phyloP scores from a whole-genome alignment of 2,329 filamentous ascomycete species.

The Colletotrichum chrysophilum region DNA sequence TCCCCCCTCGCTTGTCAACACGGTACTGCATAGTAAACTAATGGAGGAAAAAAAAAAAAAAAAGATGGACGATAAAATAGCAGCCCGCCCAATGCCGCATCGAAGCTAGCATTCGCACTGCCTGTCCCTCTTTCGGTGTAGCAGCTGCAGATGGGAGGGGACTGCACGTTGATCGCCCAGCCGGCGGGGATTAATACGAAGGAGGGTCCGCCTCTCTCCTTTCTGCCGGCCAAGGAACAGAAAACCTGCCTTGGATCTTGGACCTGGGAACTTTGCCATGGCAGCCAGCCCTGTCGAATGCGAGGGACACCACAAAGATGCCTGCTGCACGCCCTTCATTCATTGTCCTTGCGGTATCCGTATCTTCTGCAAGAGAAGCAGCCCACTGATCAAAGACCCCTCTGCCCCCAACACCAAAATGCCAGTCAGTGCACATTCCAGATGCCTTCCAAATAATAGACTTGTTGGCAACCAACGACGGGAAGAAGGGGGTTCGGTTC shows the following conservation, averaged over 20 bases:
- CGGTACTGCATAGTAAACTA: no score
- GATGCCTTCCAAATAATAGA: background rate
- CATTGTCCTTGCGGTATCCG: background rate
- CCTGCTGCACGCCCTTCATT: background rate
- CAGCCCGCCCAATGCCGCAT: background rate
- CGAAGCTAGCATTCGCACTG: background rate
- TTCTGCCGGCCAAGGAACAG: constrained; percentile 13
- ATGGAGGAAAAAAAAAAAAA: background rate
- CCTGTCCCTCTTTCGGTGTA: background rate
- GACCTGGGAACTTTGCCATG: background rate
- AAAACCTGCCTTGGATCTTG: constrained; percentile 8
- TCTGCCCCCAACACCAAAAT: background rate
- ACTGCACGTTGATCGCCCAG: constrained; percentile 7
- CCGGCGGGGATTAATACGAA: constrained; percentile 21
- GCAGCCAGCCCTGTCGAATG: constrained; percentile 11
- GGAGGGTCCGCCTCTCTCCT: constrained; percentile 7
- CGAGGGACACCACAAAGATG: background rate
- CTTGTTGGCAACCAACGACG: background rate
- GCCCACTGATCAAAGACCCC: background rate
- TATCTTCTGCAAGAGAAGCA: background rate
- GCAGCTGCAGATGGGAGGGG: background rate
- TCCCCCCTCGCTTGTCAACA: no score
- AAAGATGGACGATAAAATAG: background rate
- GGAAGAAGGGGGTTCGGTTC: background rate
- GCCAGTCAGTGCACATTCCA: background rate